Evolutionary conservation across 768 basidiomycete genomes (phyloP).

Genomic region (Kwoniella dendrophila): DNA sequence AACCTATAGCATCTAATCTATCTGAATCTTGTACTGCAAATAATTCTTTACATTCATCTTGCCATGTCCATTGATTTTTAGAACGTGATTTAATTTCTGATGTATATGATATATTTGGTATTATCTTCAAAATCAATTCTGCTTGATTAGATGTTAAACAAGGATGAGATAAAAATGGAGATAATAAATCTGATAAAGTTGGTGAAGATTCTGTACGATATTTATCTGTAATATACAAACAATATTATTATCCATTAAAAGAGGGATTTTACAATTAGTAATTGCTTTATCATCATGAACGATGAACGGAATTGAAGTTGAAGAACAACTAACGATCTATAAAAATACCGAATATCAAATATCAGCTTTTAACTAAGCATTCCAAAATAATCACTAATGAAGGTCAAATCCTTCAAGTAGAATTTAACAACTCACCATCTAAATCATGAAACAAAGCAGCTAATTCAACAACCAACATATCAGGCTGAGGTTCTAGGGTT

Average conservation of each 20-base stretch:
- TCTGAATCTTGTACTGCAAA: conserved; percentile 83
- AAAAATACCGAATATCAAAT: conserved; percentile 62
- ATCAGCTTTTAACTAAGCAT: no score
- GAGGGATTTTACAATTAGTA: not conserved
- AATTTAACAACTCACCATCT: conserved; percentile 66
- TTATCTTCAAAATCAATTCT: conserved; percentile 57
- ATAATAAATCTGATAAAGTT: conserved; percentile 20
- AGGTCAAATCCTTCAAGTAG: conserved; percentile 56
- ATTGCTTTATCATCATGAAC: not conserved
- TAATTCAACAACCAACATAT: conserved; percentile 77
- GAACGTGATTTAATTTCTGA: conserved; percentile 70
- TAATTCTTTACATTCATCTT: conserved; percentile 70
- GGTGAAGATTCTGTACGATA: conserved; percentile 29
- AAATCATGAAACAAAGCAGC: conserved; percentile 88
- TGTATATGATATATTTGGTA: conserved; percentile 82
- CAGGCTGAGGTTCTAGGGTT: conserved; percentile 60
- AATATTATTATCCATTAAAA: not conserved
- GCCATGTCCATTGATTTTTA: conserved; percentile 65
- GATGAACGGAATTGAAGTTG: not conserved
- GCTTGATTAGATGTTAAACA: conserved; percentile 19
- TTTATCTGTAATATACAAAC: conserved; percentile 4
- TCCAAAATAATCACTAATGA: conserved; percentile 62
- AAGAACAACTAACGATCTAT: conserved; percentile 20
- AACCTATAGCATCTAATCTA: conserved; percentile 75
- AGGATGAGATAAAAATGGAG: conserved; percentile 16